Percentiles rank a stretch among this genome's conserved stretches.
Conservation (phyloP, 208 protist species). For the Crithidia bombi region DNA sequence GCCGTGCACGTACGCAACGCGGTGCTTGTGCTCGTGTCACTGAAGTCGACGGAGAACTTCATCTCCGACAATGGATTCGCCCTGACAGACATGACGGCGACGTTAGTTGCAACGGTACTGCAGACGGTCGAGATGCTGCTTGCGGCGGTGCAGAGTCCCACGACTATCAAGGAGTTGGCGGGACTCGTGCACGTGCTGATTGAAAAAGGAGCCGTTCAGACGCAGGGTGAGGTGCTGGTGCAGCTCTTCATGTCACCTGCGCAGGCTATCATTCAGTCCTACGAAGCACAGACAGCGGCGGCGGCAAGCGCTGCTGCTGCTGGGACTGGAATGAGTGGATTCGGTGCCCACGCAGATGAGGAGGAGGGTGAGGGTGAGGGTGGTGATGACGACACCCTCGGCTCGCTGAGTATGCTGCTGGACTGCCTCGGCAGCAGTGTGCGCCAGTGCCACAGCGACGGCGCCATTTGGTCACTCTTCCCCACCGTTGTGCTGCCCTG, state of each 20-base stretch:
- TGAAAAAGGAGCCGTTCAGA: constrained; percentile 45
- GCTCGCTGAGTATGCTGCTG: constrained; percentile 55
- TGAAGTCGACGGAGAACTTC: constrained; percentile 71
- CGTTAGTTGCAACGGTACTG: constrained; percentile 53
- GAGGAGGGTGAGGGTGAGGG: constrained; percentile 35
- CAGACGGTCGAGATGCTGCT: constrained; percentile 54
- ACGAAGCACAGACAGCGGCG: constrained; percentile 2
- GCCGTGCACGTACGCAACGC: constrained; percentile 23
- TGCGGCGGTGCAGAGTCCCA: constrained; percentile 40
- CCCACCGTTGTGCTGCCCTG: constrained; percentile 56
- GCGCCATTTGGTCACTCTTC: constrained; percentile 58
- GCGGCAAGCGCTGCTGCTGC: neutral
- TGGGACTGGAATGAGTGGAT: too few species aligned
- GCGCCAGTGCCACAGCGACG: constrained; percentile 33
- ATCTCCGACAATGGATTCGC: constrained; percentile 66
- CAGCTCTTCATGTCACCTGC: constrained; percentile 53
- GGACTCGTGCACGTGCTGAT: constrained; percentile 64
- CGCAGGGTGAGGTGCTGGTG: constrained; percentile 51
- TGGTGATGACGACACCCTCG: constrained; percentile 28
- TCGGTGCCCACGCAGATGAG: neutral
- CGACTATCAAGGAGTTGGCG: constrained; percentile 50
- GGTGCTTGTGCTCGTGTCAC: constrained; percentile 58
- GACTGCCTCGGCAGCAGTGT: constrained; percentile 61
- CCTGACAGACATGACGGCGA: constrained; percentile 46
- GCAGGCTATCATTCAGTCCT: constrained; percentile 35